Evolutionary conservation across 768 basidiomycete genomes (phyloP), one percentile per base, ranked within the genome.

Genomic region (Auriculariales sp.): DNA sequence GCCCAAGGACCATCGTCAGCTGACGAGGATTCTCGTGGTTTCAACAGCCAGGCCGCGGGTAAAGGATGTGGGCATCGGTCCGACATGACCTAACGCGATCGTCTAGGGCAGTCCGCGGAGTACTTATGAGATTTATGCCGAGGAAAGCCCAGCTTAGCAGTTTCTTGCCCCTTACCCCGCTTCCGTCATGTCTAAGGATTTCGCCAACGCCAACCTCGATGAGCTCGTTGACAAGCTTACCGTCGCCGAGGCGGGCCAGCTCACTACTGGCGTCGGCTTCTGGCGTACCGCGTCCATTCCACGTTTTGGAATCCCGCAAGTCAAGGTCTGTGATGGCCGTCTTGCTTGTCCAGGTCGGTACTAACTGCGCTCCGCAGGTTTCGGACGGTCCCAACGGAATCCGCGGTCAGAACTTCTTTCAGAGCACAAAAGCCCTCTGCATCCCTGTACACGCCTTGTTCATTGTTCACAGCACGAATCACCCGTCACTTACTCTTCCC

Each of bases 311-410:
- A 76, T 84, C 48, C 82, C 81, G 4, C 68, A 74, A 28, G 67
- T 84, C 55, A 73, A 81, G 24, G 81, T 85, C 73, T 79, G 78
- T n/a, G n/a, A n/a, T n/a, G n/a, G n/a, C n/a, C n/a, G n/a, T 25
- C 81, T 81, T 60, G 74, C 72, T 54, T 28, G 61, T 56, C 24
- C 19, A 42, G 32, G n/a, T n/a, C n/a, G 48, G 10, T n/a, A 32
- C 22, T 27, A 32, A 19, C 25, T 50, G 25, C 42, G 19, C 10
- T n/a, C n/a, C n/a, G n/a, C n/a, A n/a, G 34, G 50, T 50, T 12
- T 32, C 24, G 46, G 50, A 17, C 31, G 54, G n/a, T 6, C 47
- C 48, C 3, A 49, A 79, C 75, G 82, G 82, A 33, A 79, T 83
- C 28, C 68, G 81, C 57, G 82, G 82, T n/a, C 77, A 75, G 3